Percentiles rank a stretch among this genome's conserved stretches.
Evolutionary conservation across 2,329 filamentous ascomycete genomes (phyloP).

Genomic region (Cladosporium sp.): DNA sequence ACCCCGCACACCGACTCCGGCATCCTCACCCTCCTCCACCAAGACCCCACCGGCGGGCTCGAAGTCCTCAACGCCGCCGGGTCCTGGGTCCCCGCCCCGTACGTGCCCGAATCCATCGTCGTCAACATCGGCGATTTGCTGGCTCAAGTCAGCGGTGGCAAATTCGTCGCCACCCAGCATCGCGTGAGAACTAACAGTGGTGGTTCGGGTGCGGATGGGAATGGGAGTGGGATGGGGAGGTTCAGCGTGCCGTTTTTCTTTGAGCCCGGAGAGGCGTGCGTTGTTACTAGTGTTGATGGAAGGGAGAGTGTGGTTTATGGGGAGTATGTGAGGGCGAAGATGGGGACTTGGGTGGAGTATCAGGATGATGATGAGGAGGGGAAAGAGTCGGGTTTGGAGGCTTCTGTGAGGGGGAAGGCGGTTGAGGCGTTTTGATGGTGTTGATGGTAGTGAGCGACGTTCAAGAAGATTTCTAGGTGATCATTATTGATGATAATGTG

Average conservation of each 20-base stretch:
- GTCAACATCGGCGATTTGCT: slow-evolving; percentile 46
- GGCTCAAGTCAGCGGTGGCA: slow-evolving; percentile 37
- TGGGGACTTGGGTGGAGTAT: slow-evolving; percentile 43
- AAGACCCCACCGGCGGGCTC: slow-evolving; percentile 44
- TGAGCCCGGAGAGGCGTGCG: slow-evolving; percentile 40
- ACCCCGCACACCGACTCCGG: slow-evolving; percentile 42
- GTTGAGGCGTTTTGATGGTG: slow-evolving; percentile 6
- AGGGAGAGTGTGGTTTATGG: slow-evolving; percentile 36
- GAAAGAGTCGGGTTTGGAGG: background rate
- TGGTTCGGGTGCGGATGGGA: slow-evolving; percentile 26
- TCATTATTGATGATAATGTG: no score
- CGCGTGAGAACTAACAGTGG: slow-evolving; percentile 31
- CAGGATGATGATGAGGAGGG: slow-evolving; percentile 25
- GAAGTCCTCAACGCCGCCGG: slow-evolving; percentile 42
- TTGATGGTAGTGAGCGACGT: no score
- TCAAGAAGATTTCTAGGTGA: no score
- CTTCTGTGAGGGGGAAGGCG: background rate
- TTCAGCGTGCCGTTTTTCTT: slow-evolving; percentile 48
- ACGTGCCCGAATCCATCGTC: slow-evolving; percentile 38
- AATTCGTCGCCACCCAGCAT: slow-evolving; percentile 44
- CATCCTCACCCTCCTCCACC: slow-evolving; percentile 45
- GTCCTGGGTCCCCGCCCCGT: slow-evolving; percentile 39
- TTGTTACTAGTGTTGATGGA: slow-evolving; percentile 36
- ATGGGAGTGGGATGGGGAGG: slow-evolving; percentile 29
- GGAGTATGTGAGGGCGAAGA: slow-evolving; percentile 40